phyloP scores from a whole-genome alignment of 176 grass and related monocot genomes.

The Dactylis glomerata region DNA sequence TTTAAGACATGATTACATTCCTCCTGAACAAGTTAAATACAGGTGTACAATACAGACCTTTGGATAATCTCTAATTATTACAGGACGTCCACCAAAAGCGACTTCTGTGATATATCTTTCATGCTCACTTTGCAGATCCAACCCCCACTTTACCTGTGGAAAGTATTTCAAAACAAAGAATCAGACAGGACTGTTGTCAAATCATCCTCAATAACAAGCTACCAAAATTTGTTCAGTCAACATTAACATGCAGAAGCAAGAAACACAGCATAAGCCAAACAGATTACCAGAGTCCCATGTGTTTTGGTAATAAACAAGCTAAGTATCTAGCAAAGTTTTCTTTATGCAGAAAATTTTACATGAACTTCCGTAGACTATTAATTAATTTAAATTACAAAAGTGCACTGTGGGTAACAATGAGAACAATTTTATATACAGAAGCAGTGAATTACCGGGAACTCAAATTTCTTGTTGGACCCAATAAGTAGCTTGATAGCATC shows the following conservation, averaged over 20 bases:
- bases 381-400: slow-evolving; percentile 12
- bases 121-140: slow-evolving; percentile 99
- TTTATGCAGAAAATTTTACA: slow-evolving; percentile 11
- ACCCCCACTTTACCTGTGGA: slow-evolving; percentile 83
- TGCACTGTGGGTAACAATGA: slow-evolving; percentile 4
- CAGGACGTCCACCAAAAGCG: slow-evolving; percentile 80
- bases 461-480: slow-evolving; percentile 84
- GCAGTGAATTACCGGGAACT: slow-evolving; percentile 73
- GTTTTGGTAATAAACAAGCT: slow-evolving; percentile 2
- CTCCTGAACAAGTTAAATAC: background rate
- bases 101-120: slow-evolving; percentile 98
- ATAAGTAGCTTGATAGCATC: slow-evolving; percentile 84
- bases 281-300: background rate
- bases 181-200: background rate
- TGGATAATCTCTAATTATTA: slow-evolving; percentile 98
- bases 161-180: background rate
- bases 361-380: background rate
- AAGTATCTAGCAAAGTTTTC: background rate
- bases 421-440: background rate
- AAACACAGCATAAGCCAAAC: background rate
- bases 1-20: slow-evolving; percentile 9
- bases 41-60: slow-evolving; percentile 48
- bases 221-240: background rate
- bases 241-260: background rate
- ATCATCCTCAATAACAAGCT: slow-evolving; percentile 3